These are phyloP conservation scores for Trichoderma sp. DNA, from an alignment of 2,329 filamentous ascomycete species.

Conservation along the genomic window DNA sequence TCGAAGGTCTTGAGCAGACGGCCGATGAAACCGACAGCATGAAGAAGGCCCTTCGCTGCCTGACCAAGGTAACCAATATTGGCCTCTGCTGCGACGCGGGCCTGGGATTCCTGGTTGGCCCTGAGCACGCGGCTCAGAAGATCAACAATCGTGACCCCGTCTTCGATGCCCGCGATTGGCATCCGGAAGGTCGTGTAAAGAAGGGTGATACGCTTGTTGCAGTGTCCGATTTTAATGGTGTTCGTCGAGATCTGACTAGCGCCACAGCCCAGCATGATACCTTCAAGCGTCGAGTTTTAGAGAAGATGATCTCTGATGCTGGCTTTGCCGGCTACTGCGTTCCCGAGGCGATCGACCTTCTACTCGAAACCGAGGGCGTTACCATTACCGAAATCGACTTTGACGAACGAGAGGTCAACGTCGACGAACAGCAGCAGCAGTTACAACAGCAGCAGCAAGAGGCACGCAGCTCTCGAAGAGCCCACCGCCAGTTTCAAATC, in stretches of 20 bases:
- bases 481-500: background rate
- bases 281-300: slow-evolving; percentile 41
- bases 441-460: background rate
- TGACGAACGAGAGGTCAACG: slow-evolving; percentile 38
- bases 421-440: slow-evolving; percentile 2
- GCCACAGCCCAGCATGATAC: slow-evolving; percentile 36
- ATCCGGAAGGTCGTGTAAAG: slow-evolving; percentile 29
- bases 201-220: slow-evolving; percentile 32
- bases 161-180: slow-evolving; percentile 41
- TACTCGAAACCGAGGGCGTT: slow-evolving; percentile 43
- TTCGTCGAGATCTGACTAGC: slow-evolving; percentile 32
- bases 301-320: slow-evolving; percentile 45
- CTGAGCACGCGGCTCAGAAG: slow-evolving; percentile 58
- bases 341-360: slow-evolving; percentile 42
- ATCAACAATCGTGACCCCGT: slow-evolving; percentile 43
- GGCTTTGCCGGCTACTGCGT: slow-evolving; percentile 40
- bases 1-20: slow-evolving; percentile 63
- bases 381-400: slow-evolving; percentile 40
- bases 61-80: slow-evolving; percentile 62
- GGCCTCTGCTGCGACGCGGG: slow-evolving; percentile 69
- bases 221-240: slow-evolving; percentile 36
- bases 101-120: slow-evolving; percentile 67
- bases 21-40: slow-evolving; percentile 67
- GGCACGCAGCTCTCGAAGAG: background rate
- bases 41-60: slow-evolving; percentile 61